phyloP scores from a whole-genome alignment of 1,284 basidiomycete species.

The Cryptococcus sp. region DNA sequence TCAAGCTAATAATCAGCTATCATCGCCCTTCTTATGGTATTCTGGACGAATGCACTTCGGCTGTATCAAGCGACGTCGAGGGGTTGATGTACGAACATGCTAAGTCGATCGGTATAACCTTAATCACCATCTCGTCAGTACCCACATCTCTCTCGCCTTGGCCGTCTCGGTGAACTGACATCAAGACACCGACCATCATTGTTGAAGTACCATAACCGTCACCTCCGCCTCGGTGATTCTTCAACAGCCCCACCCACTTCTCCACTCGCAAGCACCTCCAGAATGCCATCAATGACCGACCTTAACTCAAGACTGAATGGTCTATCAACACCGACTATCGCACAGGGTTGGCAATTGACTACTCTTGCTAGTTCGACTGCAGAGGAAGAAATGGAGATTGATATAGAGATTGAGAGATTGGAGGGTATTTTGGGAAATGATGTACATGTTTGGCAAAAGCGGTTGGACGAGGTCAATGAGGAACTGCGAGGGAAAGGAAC shows the following conservation, averaged over 20 bases:
- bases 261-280: slow-evolving; percentile 7
- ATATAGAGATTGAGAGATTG: slow-evolving; percentile 48
- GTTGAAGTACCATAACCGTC: slow-evolving; percentile 54
- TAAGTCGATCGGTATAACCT: slow-evolving; percentile 84
- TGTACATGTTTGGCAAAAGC: slow-evolving; percentile 62
- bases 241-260: slow-evolving; percentile 15
- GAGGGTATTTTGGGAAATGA: slow-evolving; percentile 51
- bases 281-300: slow-evolving; percentile 4
- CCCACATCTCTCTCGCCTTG: slow-evolving; percentile 59
- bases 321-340: slow-evolving; percentile 25
- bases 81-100: slow-evolving; percentile 93
- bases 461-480: slow-evolving; percentile 60
- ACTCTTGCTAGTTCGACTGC: slow-evolving; percentile 26
- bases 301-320: slow-evolving; percentile 23
- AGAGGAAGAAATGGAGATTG: slow-evolving; percentile 46
- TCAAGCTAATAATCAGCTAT: slow-evolving; percentile 23
- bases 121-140: slow-evolving; percentile 78
- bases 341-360: slow-evolving; percentile 44
- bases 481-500: slow-evolving; percentile 29
- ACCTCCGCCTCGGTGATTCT: slow-evolving; percentile 48
- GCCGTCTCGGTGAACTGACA: slow-evolving; percentile 29
- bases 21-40: slow-evolving; percentile 44
- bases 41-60: slow-evolving; percentile 81
- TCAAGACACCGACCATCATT: slow-evolving; percentile 51
- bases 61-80: slow-evolving; percentile 94